Base-by-base conservation (phyloP, 1,139 yeast genomes). In the Scheffersomyces illinoinensis region DNA sequence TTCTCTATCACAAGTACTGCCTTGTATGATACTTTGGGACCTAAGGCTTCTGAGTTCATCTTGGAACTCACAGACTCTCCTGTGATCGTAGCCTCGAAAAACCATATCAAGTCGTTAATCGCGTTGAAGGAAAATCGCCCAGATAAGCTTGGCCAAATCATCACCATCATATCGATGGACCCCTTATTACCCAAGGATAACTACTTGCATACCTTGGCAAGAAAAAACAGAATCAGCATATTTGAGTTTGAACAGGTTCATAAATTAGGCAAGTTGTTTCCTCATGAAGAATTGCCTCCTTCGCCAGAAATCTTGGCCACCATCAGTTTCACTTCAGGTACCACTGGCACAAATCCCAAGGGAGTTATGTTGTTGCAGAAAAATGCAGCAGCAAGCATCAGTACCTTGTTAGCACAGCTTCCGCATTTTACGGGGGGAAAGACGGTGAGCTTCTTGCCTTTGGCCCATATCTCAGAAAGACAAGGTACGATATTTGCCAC, bases 301-400 rank as follows among this genome's bases (percentile, higher is more conserved):
- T 71, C 68, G 0, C 83, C 87, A 0, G 82, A 85, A 6, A 81
- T 88, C 48, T 62, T 81, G 19, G 85, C 86, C 64, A 88, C 93
- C 55, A 86, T 90, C 62, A 86, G 90, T 52, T 90, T 89, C 73
- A 90, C 96, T 17, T 87, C 93, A 7, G 93, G 93, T 47, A 88
- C 93, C 24, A 88, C 93, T 4, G 93, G 93, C 19, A 63, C 79
- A 12, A 71, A 78, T 58, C 93, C 93, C 19, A 89, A 89, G 71
- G 93, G 93, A 54, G 93, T 87, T n/a, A 83, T 85, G 47, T 74
- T 89, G 64, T 77, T 85, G 7, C 91, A 89, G 58, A 71, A 72
- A 51, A 79, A 77, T 64, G 82, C 86, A 1, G 77, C 83, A n/a
- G 79, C 90, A 14, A 86, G 85, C 10, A 66, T 82, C 43, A 75